These are phyloP conservation scores for Iris macrosiphon DNA, from an alignment of 106 monocot genomes.

Conservation along the genomic window DNA sequence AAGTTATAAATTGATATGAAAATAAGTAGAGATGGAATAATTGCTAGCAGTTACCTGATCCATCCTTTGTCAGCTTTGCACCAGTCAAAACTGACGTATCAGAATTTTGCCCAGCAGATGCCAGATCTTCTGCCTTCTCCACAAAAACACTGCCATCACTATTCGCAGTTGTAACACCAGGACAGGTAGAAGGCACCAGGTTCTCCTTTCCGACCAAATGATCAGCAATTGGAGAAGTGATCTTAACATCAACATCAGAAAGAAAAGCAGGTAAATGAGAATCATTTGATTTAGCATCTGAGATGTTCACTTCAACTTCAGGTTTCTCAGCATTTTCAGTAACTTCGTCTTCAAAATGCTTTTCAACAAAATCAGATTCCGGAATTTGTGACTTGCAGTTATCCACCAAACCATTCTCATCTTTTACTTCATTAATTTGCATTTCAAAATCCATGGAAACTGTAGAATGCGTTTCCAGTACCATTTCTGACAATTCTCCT, in stretches of 20 bases:
- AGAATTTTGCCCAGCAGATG: constrained; percentile 1
- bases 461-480: constrained; percentile 4
- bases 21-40: too few relatives aligned
- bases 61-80: neutral
- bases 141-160: neutral
- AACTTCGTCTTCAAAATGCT: constrained; percentile 8
- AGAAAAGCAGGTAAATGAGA: neutral
- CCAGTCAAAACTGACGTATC: neutral
- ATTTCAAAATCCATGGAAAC: constrained; percentile 5
- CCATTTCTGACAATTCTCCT: neutral
- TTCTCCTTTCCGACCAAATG: neutral
- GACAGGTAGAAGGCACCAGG: neutral
- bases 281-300: neutral
- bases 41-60: constrained; percentile 11
- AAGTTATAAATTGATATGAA: neutral
- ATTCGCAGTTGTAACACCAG: neutral
- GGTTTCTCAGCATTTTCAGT: constrained; percentile 1
- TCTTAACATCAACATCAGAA: neutral
- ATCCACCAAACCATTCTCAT: neutral
- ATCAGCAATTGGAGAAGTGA: too few relatives aligned
- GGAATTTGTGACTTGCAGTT: neutral
- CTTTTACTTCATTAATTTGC: neutral
- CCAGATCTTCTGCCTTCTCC: neutral
- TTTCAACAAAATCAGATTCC: constrained; percentile 1
- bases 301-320: neutral